These are phyloP conservation scores for Gossypium stocksii DNA, from an alignment of 345 rosid genomes.

Conservation along the genomic window DNA sequence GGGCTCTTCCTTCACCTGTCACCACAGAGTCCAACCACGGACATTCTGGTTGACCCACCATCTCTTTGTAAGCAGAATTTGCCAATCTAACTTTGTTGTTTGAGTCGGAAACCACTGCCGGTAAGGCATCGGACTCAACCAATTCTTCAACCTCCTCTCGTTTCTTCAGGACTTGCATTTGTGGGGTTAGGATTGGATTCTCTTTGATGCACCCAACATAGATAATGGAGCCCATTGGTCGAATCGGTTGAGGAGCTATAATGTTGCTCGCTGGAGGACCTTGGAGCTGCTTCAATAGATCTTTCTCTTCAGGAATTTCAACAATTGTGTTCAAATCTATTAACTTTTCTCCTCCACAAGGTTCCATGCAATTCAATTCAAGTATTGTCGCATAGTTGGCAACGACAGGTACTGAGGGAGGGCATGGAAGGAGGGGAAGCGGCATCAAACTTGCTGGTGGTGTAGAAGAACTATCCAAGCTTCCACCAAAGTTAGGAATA, in stretches of 20 bases:
- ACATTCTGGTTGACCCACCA: conserved; percentile 98
- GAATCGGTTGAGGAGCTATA: conserved; percentile 64
- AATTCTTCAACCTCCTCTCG: conserved; percentile 75
- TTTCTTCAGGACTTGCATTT: conserved; percentile 31
- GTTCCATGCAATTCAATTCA: conserved; percentile 37
- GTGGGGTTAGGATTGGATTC: conserved; percentile 8
- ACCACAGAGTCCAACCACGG: conserved; percentile 75
- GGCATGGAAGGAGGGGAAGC: conserved; percentile 67
- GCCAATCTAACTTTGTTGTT: conserved; percentile 74
- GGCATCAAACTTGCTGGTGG: conserved; percentile 50
- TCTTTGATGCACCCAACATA: conserved; percentile 56
- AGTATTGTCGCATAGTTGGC: conserved; percentile 13
- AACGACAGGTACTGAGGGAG: conserved; percentile 24
- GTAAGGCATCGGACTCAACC: conserved; percentile 63
- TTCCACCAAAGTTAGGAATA: conserved; percentile 27
- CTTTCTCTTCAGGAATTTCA: conserved; percentile 54
- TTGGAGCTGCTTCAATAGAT: conserved; percentile 58
- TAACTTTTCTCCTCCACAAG: conserved; percentile 17
- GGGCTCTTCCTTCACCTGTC: conserved; percentile 16
- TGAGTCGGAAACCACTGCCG: conserved; percentile 71
- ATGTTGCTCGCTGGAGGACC: conserved; percentile 33
- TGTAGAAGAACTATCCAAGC: conserved; percentile 27
- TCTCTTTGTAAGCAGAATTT: conserved; percentile 85
- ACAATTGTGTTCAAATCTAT: conserved; percentile 60
- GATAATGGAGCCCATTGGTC: conserved; percentile 78